Evolutionary conservation across 1,284 basidiomycete species (phyloP).

Genomic region (Austropuccinia psidii): DNA sequence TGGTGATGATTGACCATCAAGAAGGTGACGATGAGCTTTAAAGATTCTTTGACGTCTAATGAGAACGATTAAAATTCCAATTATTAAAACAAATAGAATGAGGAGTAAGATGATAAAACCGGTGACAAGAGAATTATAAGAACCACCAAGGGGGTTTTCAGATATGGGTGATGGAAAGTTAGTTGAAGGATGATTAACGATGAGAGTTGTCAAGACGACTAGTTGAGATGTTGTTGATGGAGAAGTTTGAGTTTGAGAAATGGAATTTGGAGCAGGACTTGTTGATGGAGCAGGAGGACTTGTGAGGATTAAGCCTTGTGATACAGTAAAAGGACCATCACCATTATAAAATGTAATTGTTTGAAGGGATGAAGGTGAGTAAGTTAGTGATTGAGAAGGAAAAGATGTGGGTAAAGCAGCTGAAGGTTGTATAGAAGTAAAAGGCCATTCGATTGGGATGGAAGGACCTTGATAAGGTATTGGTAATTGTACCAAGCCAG

Average conservation of each 20-base stretch:
- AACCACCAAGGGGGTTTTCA: background rate
- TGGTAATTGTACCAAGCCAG: slow-evolving; percentile 27
- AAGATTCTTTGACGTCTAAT: slow-evolving; percentile 17
- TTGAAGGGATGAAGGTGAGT: slow-evolving; percentile 1
- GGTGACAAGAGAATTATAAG: background rate
- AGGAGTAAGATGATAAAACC: slow-evolving; percentile 16
- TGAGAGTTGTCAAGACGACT: slow-evolving; percentile 13
- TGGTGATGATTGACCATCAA: too few relatives aligned
- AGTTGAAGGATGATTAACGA: background rate
- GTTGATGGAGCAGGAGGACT: background rate
- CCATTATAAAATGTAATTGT: slow-evolving; percentile 27
- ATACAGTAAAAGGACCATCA: slow-evolving; percentile 29
- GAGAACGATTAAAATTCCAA: background rate
- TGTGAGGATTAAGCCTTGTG: slow-evolving; percentile 13
- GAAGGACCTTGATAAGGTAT: slow-evolving; percentile 33
- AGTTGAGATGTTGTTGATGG: background rate
- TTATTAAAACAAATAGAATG: slow-evolving; percentile 5
- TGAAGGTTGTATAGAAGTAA: slow-evolving; percentile 16
- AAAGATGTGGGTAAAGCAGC: too few relatives aligned
- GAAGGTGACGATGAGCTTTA: too few relatives aligned
- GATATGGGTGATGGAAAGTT: background rate
- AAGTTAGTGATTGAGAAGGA: background rate
- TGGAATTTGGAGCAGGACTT: background rate
- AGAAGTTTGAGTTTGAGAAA: background rate
- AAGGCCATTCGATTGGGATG: slow-evolving; percentile 31